These are phyloP conservation scores for Isabelozyma gotoi DNA, from an alignment of 805 yeast species.

Conservation along the genomic window DNA sequence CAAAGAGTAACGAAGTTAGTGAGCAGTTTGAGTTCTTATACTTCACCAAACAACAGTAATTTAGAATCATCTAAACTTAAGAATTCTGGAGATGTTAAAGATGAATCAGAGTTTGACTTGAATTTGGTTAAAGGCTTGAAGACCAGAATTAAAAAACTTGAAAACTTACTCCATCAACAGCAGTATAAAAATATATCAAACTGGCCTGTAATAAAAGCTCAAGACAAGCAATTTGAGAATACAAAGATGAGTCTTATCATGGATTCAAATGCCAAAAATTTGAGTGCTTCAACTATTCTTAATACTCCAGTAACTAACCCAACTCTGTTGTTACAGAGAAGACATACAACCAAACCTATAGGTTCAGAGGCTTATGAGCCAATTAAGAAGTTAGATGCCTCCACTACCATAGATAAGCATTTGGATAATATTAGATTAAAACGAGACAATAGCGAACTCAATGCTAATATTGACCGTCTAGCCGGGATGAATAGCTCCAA, in stretches of 20 bases:
- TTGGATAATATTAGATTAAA: constrained; percentile 40
- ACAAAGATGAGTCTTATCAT: constrained; percentile 16
- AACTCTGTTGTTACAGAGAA: constrained; percentile 24
- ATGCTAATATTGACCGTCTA: constrained; percentile 9
- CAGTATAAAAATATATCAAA: constrained; percentile 55
- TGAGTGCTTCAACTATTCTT: not conserved
- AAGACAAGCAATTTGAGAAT: constrained; percentile 11
- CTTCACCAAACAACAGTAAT: constrained; percentile 15
- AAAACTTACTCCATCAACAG: constrained; percentile 72
- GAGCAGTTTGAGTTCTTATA: constrained; percentile 27
- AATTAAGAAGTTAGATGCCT: constrained; percentile 29
- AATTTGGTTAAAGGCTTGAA: constrained; percentile 60
- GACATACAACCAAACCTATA: constrained; percentile 2
- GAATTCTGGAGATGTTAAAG: constrained; percentile 12
- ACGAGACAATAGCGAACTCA: constrained; percentile 25
- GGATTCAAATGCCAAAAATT: constrained; percentile 8
- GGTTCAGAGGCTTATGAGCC: not conserved
- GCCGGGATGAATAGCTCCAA: constrained; percentile 7
- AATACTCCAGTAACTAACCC: constrained; percentile 17
- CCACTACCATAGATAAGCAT: constrained; percentile 41
- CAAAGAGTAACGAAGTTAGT: constrained; percentile 31
- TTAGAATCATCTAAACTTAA: constrained; percentile 8
- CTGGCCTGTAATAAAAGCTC: constrained; percentile 37
- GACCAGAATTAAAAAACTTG: constrained; percentile 71
- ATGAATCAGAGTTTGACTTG: constrained; percentile 32